Conservation (phyloP, 305 asterid species). For the Lippia alba region DNA sequence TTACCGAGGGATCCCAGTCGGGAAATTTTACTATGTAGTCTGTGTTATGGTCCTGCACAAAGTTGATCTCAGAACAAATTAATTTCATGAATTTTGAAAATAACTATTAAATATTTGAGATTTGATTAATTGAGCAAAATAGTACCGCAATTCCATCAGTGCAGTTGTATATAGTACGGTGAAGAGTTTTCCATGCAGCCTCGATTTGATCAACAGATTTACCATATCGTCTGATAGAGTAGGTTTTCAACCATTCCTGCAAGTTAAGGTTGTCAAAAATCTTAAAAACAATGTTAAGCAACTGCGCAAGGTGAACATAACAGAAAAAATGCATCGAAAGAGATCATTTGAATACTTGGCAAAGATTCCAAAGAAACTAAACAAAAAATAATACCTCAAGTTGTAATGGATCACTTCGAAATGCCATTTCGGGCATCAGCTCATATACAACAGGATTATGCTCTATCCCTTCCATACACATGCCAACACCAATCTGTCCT, state of each 20-base stretch:
- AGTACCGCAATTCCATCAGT: conserved; percentile 92
- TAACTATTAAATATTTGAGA: background rate
- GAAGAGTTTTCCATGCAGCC: conserved; percentile 89
- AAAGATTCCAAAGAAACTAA: background rate
- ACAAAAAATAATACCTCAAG: conserved; percentile 58
- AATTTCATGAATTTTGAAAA: background rate
- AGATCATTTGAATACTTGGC: background rate
- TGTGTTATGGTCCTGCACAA: conserved; percentile 81
- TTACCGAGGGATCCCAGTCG: conserved; percentile 80
- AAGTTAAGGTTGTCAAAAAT: conserved; percentile 26
- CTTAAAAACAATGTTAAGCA: conserved; percentile 17
- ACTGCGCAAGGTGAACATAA: background rate
- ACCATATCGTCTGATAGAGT: conserved; percentile 89
- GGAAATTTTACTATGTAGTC: conserved; percentile 93
- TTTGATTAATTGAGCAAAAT: conserved; percentile 17
- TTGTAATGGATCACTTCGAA: conserved; percentile 61
- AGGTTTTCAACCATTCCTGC: conserved; percentile 86
- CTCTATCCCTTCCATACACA: conserved; percentile 99
- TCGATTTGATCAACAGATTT: conserved; percentile 64
- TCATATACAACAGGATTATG: conserved; percentile 95
- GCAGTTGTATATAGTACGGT: conserved; percentile 86
- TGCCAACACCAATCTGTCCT: conserved; percentile 90
- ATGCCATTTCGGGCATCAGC: conserved; percentile 98
- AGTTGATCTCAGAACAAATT: conserved; percentile 26
- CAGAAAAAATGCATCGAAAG: too few species aligned